These are phyloP conservation scores for Aureobasidium lini DNA, from an alignment of 2,329 filamentous ascomycete genomes.

Conservation along the genomic window DNA sequence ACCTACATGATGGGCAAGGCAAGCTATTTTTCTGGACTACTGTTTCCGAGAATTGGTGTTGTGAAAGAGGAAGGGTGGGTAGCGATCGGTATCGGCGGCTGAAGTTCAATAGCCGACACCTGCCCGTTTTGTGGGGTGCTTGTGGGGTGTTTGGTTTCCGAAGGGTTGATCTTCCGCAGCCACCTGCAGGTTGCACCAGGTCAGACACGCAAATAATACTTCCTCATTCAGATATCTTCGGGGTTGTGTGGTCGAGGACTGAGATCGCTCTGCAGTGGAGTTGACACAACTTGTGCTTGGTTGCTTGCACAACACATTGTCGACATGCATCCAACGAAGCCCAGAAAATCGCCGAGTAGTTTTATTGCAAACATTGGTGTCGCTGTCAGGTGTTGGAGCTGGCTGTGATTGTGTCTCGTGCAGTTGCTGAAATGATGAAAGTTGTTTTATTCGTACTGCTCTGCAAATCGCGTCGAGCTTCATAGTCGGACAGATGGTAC, in stretches of 20 bases:
- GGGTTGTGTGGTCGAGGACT: neutral
- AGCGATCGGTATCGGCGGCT: neutral
- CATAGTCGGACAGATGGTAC: neutral
- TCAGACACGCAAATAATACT: neutral
- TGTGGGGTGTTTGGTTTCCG: neutral
- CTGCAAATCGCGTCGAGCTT: neutral
- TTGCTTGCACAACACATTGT: too few relatives aligned
- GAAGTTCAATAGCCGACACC: neutral
- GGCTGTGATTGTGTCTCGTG: neutral
- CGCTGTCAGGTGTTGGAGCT: too few relatives aligned
- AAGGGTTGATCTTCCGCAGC: neutral
- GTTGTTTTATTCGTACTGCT: neutral
- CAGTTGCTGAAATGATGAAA: neutral
- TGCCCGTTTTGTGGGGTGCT: neutral
- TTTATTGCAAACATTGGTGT: too few relatives aligned
- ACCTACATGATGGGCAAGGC: neutral
- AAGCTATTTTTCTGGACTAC: slow-evolving; percentile 2
- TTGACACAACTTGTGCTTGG: too few relatives aligned
- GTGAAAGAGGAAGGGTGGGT: neutral
- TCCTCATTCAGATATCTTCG: neutral
- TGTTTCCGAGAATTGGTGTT: slow-evolving; percentile 1
- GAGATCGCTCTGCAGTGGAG: too few relatives aligned
- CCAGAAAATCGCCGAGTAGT: too few relatives aligned
- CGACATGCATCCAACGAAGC: too few relatives aligned
- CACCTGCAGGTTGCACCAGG: neutral